Conservation (phyloP, 352 stramenopile genomes). For the Discostella stelligera region DNA sequence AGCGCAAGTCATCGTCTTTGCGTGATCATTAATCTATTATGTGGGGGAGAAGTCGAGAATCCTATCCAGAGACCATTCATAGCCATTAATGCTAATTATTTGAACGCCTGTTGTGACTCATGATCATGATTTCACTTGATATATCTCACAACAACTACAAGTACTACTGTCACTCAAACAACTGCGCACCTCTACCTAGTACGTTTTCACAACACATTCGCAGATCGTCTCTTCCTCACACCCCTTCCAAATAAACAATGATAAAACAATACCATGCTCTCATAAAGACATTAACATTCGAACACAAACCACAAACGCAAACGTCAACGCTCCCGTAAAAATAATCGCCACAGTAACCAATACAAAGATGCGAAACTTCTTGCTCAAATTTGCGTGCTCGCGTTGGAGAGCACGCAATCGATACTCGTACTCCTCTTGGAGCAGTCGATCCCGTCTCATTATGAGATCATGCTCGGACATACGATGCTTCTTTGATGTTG, state of each 20-base stretch:
- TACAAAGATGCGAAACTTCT: constrained; percentile 34
- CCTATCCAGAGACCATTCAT: too few species aligned
- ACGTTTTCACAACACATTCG: too few species aligned
- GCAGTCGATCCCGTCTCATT: constrained; percentile 32
- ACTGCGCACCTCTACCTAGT: too few species aligned
- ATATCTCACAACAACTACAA: too few species aligned
- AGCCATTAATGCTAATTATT: too few species aligned
- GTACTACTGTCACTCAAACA: too few species aligned
- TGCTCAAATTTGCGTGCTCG: constrained; percentile 27
- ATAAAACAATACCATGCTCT: background rate
- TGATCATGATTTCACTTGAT: too few species aligned
- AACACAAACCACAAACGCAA: constrained; percentile 37
- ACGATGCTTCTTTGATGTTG: constrained; percentile 1
- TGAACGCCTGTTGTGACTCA: too few species aligned
- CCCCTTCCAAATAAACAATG: background rate
- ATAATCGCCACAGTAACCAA: constrained; percentile 30
- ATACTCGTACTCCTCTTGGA: constrained; percentile 44
- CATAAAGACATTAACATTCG: constrained; percentile 29
- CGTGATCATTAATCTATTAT: background rate
- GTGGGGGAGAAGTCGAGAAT: too few species aligned
- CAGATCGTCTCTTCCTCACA: background rate
- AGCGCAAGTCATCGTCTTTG: constrained; percentile 31
- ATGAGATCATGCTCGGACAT: constrained; percentile 21
- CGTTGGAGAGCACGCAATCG: constrained; percentile 12
- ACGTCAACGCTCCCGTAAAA: constrained; percentile 24